Evolutionary conservation across 2,329 filamentous ascomycete genomes (phyloP), one percentile per base, ranked within the genome.

Genomic region (Botrytis tulipae): DNA sequence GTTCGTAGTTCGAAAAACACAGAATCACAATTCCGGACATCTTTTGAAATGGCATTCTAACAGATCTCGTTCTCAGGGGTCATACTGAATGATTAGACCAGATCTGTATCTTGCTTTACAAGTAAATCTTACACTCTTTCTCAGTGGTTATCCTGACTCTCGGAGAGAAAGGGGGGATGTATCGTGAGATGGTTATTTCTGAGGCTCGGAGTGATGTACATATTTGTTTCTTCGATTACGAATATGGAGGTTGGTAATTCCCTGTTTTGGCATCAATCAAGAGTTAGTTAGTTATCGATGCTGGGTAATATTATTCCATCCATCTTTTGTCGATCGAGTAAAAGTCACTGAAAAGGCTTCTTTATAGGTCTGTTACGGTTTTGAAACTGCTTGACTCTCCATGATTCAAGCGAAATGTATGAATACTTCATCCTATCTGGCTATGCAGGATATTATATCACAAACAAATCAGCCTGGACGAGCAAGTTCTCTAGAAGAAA

Each of bases 51-150:
- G 20, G 12, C n/a, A n/a, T 54, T 54, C 25, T 54, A 7, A 1
- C 12, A 16, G 10, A 10, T 16, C 0, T 14, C 2, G 16, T n/a
- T n/a, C 12, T 0, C 2, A 4, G 12, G 48, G 12, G 5, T 7
- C 1, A 2, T 54, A n/a, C n/a, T 0, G 48, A 54, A n/a, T n/a
- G 2, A 16, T 25, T 54, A 10, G 12, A 7, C n/a, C 6, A n/a
- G 25, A n/a, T 54, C 48, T 54, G 25, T 16, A n/a, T 14, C 8
- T 48, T 48, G 8, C 46, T 16, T n/a, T 25, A 3, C 3, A 9
- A n/a, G 48, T n/a, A n/a, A 16, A n/a, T 54, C 7, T n/a, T 54
- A 16, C 25, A 16, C 5, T n/a, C 12, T 14, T 54, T 54, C 12
- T n/a, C 48, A 4, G 2, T 51, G 25, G 48, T 51, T n/a, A 5